Base-by-base conservation (phyloP, 371 early-diverging fungal species). In the Dentiscutata heterogama region DNA sequence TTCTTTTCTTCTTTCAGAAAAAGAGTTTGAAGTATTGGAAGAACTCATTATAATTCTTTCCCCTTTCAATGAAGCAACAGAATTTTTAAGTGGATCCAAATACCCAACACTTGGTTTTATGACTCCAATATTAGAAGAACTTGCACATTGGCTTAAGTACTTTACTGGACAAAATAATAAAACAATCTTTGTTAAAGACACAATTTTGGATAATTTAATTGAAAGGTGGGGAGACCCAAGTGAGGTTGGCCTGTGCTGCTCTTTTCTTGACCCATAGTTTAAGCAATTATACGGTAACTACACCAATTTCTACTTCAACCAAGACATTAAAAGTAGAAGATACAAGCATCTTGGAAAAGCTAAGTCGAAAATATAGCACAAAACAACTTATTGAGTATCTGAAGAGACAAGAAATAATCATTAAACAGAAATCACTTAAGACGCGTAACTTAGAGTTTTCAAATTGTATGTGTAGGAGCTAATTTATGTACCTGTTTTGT, bases 361-460 rank as follows among this genome's bases (percentile, higher is more conserved):
- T 64, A 35, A 31, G 65, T 64, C 50, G 50, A 71, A 71, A 51
- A 71, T 50, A 71, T 50, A 51, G 25, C 42, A 71, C 46, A 50
- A 53, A 50, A 50, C 71, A 50, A 51, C 71, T 71, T 50, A 71
- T 71, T 25, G 51, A 71, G 8, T 71, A 71, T 71, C 25, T 51
- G 25, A 42, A 25, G 50, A 10, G 11, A 7, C n/a, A 64, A 64
- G n/a, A 71, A 50, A 50, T 50, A 13, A 71, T 71, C 2, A 50
- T 71, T 71, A 50, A 50, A 64, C 35, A 64, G 65, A 64, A 64
- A 64, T 64, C 53, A 71, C 71, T 50, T 71, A 50, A n/a, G 25
- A 67, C 31, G 20, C 29, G 42, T 20, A 71, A 71, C 71, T 71
- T 71, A 25, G 71, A 71, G 51, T 50, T 71, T 50, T 71, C 50